phyloP scores from a whole-genome alignment of 1,139 yeast genomes.

The Suhomyces ambrosiae region DNA sequence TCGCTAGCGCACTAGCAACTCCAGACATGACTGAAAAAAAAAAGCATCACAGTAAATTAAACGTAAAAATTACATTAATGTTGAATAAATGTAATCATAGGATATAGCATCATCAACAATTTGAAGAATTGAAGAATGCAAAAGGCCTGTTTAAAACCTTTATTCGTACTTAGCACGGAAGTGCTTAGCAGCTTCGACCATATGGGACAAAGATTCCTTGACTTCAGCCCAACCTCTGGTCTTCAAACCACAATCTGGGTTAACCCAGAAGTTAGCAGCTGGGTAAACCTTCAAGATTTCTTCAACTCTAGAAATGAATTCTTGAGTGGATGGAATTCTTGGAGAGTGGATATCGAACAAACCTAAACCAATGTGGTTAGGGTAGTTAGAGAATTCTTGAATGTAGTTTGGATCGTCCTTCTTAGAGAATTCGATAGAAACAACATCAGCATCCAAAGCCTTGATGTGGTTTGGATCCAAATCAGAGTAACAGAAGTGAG shows the following conservation, averaged over 20 bases:
- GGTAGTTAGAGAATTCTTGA: slow-evolving; percentile 96
- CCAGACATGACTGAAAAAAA: slow-evolving; percentile 14
- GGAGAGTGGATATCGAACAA: slow-evolving; percentile 99
- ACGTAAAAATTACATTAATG: slow-evolving; percentile 56
- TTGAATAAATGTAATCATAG: slow-evolving; percentile 61
- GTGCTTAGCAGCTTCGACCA: slow-evolving; percentile 98
- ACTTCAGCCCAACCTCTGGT: slow-evolving; percentile 96
- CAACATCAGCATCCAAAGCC: slow-evolving; percentile 99
- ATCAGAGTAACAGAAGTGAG: slow-evolving; percentile 99
- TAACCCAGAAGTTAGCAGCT: slow-evolving; percentile 97
- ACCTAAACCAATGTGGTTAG: slow-evolving; percentile 99
- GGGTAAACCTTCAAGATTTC: slow-evolving; percentile 97
- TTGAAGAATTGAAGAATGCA: slow-evolving; percentile 30
- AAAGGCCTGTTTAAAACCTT: slow-evolving; percentile 24
- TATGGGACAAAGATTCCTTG: slow-evolving; percentile 82
- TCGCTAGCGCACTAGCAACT: neutral
- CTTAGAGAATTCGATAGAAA: slow-evolving; percentile 98
- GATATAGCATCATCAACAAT: slow-evolving; percentile 43
- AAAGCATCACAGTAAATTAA: slow-evolving; percentile 14
- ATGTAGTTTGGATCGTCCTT: slow-evolving; percentile 98
- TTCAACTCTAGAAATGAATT: slow-evolving; percentile 89
- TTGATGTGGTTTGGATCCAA: slow-evolving; percentile 99
- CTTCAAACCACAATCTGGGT: slow-evolving; percentile 99
- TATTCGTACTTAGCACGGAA: slow-evolving; percentile 58
- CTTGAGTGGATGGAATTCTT: slow-evolving; percentile 97